Conservation (phyloP, 2,329 filamentous ascomycete genomes). For the Ceratocystis lukuohia region DNA sequence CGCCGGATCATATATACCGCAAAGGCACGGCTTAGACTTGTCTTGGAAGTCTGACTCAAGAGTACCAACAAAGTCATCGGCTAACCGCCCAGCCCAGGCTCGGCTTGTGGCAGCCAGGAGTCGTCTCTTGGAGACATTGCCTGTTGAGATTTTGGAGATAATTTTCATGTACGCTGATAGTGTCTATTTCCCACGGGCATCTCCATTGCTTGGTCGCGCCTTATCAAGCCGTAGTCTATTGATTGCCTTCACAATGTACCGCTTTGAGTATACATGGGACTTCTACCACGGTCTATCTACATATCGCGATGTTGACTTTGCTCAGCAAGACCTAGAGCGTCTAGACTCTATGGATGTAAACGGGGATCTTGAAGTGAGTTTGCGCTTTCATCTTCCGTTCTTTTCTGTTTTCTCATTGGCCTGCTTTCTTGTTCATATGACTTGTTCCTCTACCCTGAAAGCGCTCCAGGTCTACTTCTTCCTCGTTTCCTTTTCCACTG, state of each 20-base stretch:
- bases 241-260: slow-evolving; percentile 25
- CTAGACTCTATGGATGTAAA: background rate
- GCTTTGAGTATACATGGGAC: slow-evolving; percentile 32
- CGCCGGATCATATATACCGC: background rate
- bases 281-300: slow-evolving; percentile 25
- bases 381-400: background rate
- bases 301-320: slow-evolving; percentile 7
- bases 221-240: slow-evolving; percentile 29
- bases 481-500: background rate
- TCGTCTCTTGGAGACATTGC: slow-evolving; percentile 29
- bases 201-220: slow-evolving; percentile 32
- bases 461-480: background rate
- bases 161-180: slow-evolving; percentile 40
- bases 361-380: slow-evolving; percentile 1
- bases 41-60: no score
- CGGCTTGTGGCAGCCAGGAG: background rate
- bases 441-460: background rate
- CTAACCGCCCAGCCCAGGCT: background rate
- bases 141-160: slow-evolving; percentile 39
- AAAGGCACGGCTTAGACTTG: background rate
- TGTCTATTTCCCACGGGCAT: slow-evolving; percentile 34
- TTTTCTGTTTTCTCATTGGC: background rate
- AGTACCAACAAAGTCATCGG: background rate
- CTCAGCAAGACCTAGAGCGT: background rate
- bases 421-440: background rate